phyloP scores from a whole-genome alignment of 768 basidiomycete genomes.

The Mycena rebaudengoi region DNA sequence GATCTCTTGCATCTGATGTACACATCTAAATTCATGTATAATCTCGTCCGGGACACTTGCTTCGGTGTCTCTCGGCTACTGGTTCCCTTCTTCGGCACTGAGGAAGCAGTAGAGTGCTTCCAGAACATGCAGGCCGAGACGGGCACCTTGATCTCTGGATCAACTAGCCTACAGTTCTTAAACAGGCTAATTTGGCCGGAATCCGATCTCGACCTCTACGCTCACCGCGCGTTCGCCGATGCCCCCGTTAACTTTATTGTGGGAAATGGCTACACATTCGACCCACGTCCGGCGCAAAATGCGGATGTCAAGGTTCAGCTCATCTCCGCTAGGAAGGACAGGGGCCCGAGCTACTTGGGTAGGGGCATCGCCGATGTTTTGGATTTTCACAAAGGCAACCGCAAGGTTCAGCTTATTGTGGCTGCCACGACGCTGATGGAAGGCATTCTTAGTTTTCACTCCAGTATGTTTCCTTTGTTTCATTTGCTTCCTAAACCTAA shows the following conservation, averaged over 20 bases:
- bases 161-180: conserved; percentile 61
- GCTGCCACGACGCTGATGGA: conserved; percentile 41
- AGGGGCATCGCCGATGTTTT: conserved; percentile 39
- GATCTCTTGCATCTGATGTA: not conserved
- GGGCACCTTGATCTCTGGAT: conserved; percentile 60
- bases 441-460: conserved; percentile 55
- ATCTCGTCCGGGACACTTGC: not conserved
- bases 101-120: conserved; percentile 38
- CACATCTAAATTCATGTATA: not conserved
- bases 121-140: conserved; percentile 52
- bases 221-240: conserved; percentile 37
- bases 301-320: not conserved
- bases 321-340: not conserved
- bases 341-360: conserved; percentile 28
- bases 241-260: conserved; percentile 26
- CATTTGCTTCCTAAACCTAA: not conserved
- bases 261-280: conserved; percentile 31
- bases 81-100: conserved; percentile 2
- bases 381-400: conserved; percentile 38
- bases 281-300: conserved; percentile 13
- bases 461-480: conserved; percentile 43
- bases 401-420: conserved; percentile 53
- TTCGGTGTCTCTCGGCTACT: conserved; percentile 3
- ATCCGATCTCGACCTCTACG: conserved; percentile 63
- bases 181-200: conserved; percentile 51